Base-by-base conservation (phyloP, 768 basidiomycete genomes). In the Saitozyma sp. region DNA sequence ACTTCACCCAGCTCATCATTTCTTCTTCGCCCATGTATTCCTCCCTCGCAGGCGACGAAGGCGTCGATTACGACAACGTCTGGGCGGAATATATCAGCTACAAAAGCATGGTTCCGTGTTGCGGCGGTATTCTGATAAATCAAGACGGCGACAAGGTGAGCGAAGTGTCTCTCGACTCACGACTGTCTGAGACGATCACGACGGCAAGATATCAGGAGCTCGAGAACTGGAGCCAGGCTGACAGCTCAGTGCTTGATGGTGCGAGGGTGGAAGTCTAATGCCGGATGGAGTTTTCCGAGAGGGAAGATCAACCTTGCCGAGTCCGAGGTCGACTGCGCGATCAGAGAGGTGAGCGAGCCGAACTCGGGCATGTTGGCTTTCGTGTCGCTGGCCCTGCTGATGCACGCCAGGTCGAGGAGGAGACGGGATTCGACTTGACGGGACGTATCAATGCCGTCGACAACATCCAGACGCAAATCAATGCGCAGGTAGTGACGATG, bases 271-370 rank as follows among this genome's bases (percentile, higher is more conserved):
- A 97, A 96, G 79, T 87, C 91, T 42, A 90, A 89, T 17, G 90
- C 96, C 2, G 91, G 92, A 8, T 99, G 96, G 96, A 89, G 92
- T n/a, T 99, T 98, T 80, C 96, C 96, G 8, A 91, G 95, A 77
- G 96, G 96, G n/a, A 99, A 99, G 82, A 98, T 98, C 79, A 99
- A 99, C 72, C 88, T 94, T 77, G 86, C 89, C 63, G 96, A 99
- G 77, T 86, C 88, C 8, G 85, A 88, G 59, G 84, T 85, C 54
- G 84, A 84, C 58, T 99, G 96, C 80, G 96, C 95, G 2, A 84
- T 90, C 58, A 87, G 96, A 78, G 96, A 99, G 83, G 95, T 94
- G 65, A 58, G 86, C 49, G n/a, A 8, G 42, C 48, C 16, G 46
- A 39, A 29, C 29, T 43, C 11, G 3, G 14, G 43, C 60, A 39